Base-by-base conservation (phyloP, 768 basidiomycete species). In the Trametes punicea region DNA sequence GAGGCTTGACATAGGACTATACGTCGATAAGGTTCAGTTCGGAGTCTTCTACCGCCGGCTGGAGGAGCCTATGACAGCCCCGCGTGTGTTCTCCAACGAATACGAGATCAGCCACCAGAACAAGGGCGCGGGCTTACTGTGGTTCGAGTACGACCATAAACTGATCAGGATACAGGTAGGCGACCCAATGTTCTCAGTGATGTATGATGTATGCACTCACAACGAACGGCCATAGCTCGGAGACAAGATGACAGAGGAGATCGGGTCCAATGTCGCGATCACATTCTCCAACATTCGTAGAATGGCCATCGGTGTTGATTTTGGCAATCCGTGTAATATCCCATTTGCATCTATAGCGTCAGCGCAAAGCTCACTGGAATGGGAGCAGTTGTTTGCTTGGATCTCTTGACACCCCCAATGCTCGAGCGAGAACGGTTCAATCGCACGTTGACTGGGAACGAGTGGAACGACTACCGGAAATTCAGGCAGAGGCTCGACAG, bases 141-240 rank as follows among this genome's bases (percentile, higher is more conserved):
- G 73, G 29, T 82, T 91, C 30, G 80, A 86, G 51, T 90, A 88
- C 61, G 83, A 83, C 26, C 80, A 87, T 62, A 88, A 85, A 69
- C 64, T 80, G 15, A 77, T 92, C 31, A 79, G 80, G 13, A 75
- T 90, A 15, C 75, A 74, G 69, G 88, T 87, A 56, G 61, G 75
- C 65, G 15, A 18, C 36, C 9, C n/a, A n/a, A 20, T 15, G 16
- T 13, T 21, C n/a, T 27, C 29, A 33, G 16, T n/a, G n/a, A n/a
- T 10, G 8, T 4, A 15, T 30, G 1, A 6, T 13, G 13, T 13
- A 15, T 27, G 10, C 27, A 20, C 30, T 45, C n/a, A 29, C 3
- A 42, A 5, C 18, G 15, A 42, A 20, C 27, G 8, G 6, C 8
- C 21, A 30, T 29, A 88, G 86, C 76, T 87, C 18, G 86, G 85